Base-by-base conservation (phyloP, 805 yeast genomes). In the Candida arabinofermentans region DNA sequence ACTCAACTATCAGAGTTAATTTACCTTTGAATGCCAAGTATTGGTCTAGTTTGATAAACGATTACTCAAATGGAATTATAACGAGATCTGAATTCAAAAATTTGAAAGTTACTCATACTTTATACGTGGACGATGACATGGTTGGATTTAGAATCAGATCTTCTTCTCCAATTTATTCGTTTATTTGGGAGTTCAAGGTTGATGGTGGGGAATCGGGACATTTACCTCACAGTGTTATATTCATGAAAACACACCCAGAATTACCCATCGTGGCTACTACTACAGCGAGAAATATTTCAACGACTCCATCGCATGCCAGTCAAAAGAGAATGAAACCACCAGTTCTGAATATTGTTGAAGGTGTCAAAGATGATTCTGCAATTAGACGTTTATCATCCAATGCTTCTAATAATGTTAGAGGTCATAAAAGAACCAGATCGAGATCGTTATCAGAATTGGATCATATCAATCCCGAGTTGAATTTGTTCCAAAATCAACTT, bases 351-450 rank as follows among this genome's bases (percentile, higher is more conserved):
- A 16, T 39, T 9, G 18, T 23, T 10, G n/a, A 30, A 8, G 30
- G 27, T 16, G 35, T 13, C 10, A 18, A 38, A n/a, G 36, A 38
- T 17, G 36, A 38, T 32, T 31, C 21, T 3, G 19, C 37, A 18
- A 26, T 30, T 21, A 30, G 36, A 27, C 27, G 16, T 12, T 27
- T 37, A 24, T 32, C 39, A 3, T 36, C 39, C 3, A 16, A 24
- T 27, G 24, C 17, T 21, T 7, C 23, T 24, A 24, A 19, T 26
- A 6, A 16, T 21, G 22, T 46, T 10, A 51, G 57, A 37, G 64
- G 62, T 8, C 68, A 63, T 40, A 63, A 63, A 39, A 50, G 68
- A 33, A 60, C 66, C 8, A 53, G 68, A 43, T 63, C 68, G 5
- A 50, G 65, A 32, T 63, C 68, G 13, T 46, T 62, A 33, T 60